Base-by-base conservation (phyloP, 805 yeast genomes). In the Pichia sporocuriosa region DNA sequence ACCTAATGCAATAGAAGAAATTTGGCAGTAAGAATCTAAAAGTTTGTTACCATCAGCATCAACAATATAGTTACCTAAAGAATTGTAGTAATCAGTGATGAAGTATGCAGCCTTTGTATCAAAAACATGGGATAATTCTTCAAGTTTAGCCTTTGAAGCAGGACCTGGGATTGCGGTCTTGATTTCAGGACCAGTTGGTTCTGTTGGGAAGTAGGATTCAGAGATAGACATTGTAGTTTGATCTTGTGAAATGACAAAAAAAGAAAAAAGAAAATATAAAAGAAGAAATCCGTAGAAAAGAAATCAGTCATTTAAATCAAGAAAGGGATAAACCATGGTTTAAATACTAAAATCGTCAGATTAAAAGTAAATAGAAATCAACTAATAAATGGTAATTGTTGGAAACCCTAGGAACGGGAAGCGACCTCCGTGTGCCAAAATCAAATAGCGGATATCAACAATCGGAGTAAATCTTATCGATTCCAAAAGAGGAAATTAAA, bases 21-120 rank as follows among this genome's bases (percentile, higher is more conserved):
- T 79, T 58, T 79, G 86, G n/a, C 84, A 82, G 50, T 79, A 80
- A 13, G 79, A 73, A 59, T 80, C 86, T 52, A 80, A 67, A 50
- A 61, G 70, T 3, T 62, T 54, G 60, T 80, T 80, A 7, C 83
- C 84, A 55, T 80, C 85, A 13, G 71, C 81, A 58, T 80, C 85
- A 37, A 66, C 73, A 40, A 80, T 69, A 63, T 79, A 80, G 63
- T 80, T 80, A 55, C 86, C 86, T 10, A 57, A 41, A 2, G 84
- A 79, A 47, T 77, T 76, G 49, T 70, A 69, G 57, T 79, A 80
- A 59, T 80, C 85, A 29, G 79, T 78, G 36, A 78, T 68, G 54
- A 78, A 78, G 57, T 78, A 78, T 10, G 74, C 76, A 19, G 82
- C 72, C 62, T 84, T 69, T 38, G 80, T 61, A 54, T 80, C 86